Evolutionary conservation across 164 flowering plant species (phyloP), one percentile per base, ranked within the genome.

Genomic region (Vitis rotundifolia): DNA sequence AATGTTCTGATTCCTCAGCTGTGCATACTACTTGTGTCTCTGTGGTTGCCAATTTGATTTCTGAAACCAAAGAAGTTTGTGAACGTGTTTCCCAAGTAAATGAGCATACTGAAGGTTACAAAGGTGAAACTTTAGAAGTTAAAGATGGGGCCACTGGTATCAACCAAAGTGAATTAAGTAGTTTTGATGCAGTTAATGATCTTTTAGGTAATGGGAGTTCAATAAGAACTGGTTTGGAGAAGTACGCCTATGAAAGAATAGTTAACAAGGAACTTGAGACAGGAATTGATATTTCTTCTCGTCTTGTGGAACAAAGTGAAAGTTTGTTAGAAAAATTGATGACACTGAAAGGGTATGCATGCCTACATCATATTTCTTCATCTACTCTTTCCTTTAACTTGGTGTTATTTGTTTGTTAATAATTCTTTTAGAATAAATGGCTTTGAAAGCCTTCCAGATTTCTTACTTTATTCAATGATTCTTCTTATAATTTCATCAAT

Each of bases 241-340:
- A 47, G 26, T 48, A 37, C 51, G 28, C 16, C 18, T n/a, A 70
- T 56, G 67, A 63, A 73, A 61, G 12, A 13, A 15, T 59, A 26
- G 66, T 68, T 12, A 63, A 55, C 62, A 77, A 53, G 66, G 66
- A 78, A 47, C 64, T 64, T 61, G 73, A 71, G 64, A 64, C 51
- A 11, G 80, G 60, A 59, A 49, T 18, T 50, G 80, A 78, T 63
- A 72, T 76, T 66, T 73, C 88, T 67, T 71, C 81, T 58, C 69
- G 53, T 66, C 85, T 92, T 66, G 61, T 88, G 57, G 73, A 71
- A 57, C 81, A 67, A 47, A 72, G 93, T 65, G 91, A 89, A 71
- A 37, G 18, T 49, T 82, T 95, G 80, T 71, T 93, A 61, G 86
- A 87, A 75, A 87, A 78, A 75, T 63, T 95, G 76, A 84, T 79